Conservation (phyloP, 2,329 filamentous ascomycete genomes). For the Aspergillus sp. region DNA sequence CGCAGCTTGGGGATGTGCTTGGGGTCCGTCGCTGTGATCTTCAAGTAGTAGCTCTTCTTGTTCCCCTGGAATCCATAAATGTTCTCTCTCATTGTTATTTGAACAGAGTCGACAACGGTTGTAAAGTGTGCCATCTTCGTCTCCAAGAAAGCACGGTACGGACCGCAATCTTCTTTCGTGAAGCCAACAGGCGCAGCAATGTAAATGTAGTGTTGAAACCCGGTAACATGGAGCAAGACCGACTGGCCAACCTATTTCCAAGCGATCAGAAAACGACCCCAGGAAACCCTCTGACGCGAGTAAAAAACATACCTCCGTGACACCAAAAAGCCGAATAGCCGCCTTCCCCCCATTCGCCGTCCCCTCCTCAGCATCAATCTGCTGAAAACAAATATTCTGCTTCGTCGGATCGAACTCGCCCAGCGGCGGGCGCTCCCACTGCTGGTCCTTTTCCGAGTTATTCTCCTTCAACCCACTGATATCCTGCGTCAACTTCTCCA, state of each 20-base stretch:
- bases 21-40: constrained; percentile 88
- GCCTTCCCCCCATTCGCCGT: constrained; percentile 72
- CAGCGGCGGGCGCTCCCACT: constrained; percentile 73
- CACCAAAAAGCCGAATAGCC: constrained; percentile 88
- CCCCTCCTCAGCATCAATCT: constrained; percentile 93
- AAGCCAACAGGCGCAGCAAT: constrained; percentile 85
- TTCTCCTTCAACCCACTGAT: constrained; percentile 80
- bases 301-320: constrained; percentile 64
- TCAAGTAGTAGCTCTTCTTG: constrained; percentile 84
- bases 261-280: constrained; percentile 11
- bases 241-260: constrained; percentile 69
- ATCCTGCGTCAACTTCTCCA: constrained; percentile 95
- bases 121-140: constrained; percentile 71
- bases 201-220: constrained; percentile 95
- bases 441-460: constrained; percentile 90
- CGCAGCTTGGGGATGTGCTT: constrained; percentile 79
- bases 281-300: constrained; percentile 17
- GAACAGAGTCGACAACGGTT: constrained; percentile 74
- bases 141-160: constrained; percentile 80
- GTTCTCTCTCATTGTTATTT: constrained; percentile 82
- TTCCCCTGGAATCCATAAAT: constrained; percentile 95
- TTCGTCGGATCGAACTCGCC: constrained; percentile 61
- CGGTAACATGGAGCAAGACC: constrained; percentile 89
- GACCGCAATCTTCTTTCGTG: constrained; percentile 70
- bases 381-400: constrained; percentile 82